Evolutionary conservation across 164 flowering plant genomes (phyloP).

Genomic region (Cinnamomum micranthum): DNA sequence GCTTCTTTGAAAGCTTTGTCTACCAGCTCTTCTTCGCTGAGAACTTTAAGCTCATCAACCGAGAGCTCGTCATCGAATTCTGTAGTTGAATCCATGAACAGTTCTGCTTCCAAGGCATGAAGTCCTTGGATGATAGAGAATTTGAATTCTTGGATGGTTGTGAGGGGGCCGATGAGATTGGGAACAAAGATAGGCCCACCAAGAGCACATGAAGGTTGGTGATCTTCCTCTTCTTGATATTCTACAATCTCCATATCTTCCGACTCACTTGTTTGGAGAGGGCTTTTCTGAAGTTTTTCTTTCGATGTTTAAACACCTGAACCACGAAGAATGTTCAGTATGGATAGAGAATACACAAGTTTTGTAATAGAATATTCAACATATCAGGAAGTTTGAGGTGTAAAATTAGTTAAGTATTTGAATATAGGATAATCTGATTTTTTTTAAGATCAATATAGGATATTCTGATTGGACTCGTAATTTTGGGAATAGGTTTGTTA

Average conservation of each 20-base stretch:
- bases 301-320: no score
- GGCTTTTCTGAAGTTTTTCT: no score
- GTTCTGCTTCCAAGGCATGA: constrained; percentile 41
- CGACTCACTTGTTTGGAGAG: background rate
- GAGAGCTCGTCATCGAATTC: constrained; percentile 38
- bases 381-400: no score
- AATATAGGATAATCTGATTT: no score
- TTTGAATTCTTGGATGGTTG: constrained; percentile 40
- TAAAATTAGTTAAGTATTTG: no score
- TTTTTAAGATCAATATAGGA: no score
- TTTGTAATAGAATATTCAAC: no score
- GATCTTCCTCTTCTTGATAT: background rate
- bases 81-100: constrained; percentile 21
- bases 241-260: constrained; percentile 2
- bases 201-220: constrained; percentile 35
- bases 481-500: no score
- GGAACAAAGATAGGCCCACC: constrained; percentile 70
- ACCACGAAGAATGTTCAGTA: no score
- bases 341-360: no score
- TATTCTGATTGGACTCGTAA: no score
- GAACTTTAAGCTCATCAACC: constrained; percentile 69
- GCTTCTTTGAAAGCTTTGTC: constrained; percentile 63
- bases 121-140: constrained; percentile 31
- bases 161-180: constrained; percentile 48
- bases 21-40: constrained; percentile 61